Evolutionary conservation across 2,329 filamentous ascomycete species (phyloP), one percentile per base, ranked within the genome.

Genomic region (Ilyonectria destructans): DNA sequence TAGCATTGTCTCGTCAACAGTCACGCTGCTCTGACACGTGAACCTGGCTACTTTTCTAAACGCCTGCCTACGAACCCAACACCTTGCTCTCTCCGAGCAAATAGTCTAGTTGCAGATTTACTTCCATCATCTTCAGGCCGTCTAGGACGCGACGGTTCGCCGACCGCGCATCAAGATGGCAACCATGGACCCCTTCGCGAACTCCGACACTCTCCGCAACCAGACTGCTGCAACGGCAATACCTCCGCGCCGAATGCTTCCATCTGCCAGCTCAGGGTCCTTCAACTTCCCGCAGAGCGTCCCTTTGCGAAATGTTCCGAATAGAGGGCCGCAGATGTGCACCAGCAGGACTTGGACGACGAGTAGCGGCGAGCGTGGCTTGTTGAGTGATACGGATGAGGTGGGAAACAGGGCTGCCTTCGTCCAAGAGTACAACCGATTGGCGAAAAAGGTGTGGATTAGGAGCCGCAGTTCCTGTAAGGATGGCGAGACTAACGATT

Each of bases 301-400:
- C 12, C 75, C 73, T 15, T 46, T 76, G 13, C 76, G 78, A 40
- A 74, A 74, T 59, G 58, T 74, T 12, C 40, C 74, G 15, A 67
- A 63, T 26, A 67, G 67, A 19, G 69, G 70, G 19, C 62, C 69
- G 21, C 76, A 71, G 26, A 71, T 81, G 57, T 78, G 77, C 59
- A 86, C 81, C 69, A 89, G 86, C 74, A 85, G 83, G 48, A 90
- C 87, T 3, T 91, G 89, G 89, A 85, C 87, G 1, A 86, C 87
- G 19, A 87, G 86, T 48, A 88, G 85, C 63, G 86, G 85, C 45
- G 87, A 87, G 35, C 72, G 83, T 19, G 85, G 82, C 2, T 75
- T 84, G 17, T 74, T 85, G 35, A 84, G 82, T 21, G 86, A 89
- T 60, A 80, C 80, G 4, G 87, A 88, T 46, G 85, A 86, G 33